Base-by-base conservation (phyloP, 192 early-diverging fungal genomes). In the Geosiphon pyriformis region DNA sequence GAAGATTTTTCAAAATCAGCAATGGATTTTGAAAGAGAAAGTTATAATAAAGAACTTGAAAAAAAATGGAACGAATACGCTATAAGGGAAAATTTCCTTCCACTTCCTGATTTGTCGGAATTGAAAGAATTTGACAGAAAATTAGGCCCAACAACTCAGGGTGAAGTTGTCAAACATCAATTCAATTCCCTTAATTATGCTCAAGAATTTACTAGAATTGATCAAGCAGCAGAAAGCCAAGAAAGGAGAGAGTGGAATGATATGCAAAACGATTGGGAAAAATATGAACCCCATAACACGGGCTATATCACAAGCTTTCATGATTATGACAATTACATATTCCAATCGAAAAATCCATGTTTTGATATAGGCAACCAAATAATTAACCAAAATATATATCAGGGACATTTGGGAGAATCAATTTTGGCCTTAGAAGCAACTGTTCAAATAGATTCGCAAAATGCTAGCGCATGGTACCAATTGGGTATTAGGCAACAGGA, bases 401-500 rank as follows among this genome's bases (percentile, higher is more conserved):
- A 85, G 23, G 71, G 72, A 23, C 88, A 88, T 69, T 79, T 99
- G 10, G 80, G 88, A 17, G 97, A 98, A 58, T 82, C 90, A 1
- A 94, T 98, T 50, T 73, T 98, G 64, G 90, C 91, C 4, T 83
- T 98, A 10, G 97, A 99, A 74, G 93, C 93, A 22, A 81, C 86
- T 1, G 85, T 95, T 26, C 88, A 94, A 70, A 76, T 86, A 49
- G 82, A 91, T 46, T 85, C 92, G 0, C 68, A 80, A 34, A 87
- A 98, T 74, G 89, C 93, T 0, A 72, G 73, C 0, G 80, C 89
- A 54, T 99, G 97, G 97, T 78, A 88, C 62, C 73, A 85, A 68
- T 81, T 99, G 7, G 97, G 97, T 35, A 76, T 91, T 32, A 78
- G 81, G 55, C 97, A 99, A 71, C 94, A 96, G 65, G 97, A 99